phyloP scores from a whole-genome alignment of 352 stramenopile genomes.

The Pythium sukuiense region DNA sequence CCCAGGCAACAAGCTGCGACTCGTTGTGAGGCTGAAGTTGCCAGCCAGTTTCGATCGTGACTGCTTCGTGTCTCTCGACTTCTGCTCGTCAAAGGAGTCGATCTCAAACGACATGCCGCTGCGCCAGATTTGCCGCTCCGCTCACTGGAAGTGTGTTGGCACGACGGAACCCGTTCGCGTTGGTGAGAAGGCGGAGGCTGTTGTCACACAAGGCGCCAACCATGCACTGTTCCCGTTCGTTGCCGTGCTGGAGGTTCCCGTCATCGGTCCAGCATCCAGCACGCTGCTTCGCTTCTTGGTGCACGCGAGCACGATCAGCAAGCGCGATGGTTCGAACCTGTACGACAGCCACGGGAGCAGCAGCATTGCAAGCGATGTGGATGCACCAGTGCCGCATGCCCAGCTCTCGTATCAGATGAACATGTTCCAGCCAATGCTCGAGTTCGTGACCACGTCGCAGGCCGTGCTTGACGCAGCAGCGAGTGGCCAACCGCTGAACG shows the following conservation, averaged over 20 bases:
- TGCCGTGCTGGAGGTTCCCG: slow-evolving; percentile 80
- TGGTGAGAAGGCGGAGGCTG: slow-evolving; percentile 59
- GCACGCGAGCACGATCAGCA: slow-evolving; percentile 75
- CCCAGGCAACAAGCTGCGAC: slow-evolving; percentile 71
- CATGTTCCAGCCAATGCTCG: slow-evolving; percentile 82
- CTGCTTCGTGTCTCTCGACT: slow-evolving; percentile 85
- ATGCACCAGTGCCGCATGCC: slow-evolving; percentile 7
- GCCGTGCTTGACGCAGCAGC: slow-evolving; percentile 80
- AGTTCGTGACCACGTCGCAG: slow-evolving; percentile 87
- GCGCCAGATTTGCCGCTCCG: slow-evolving; percentile 50
- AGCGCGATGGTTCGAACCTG: slow-evolving; percentile 46
- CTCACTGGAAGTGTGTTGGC: slow-evolving; percentile 82
- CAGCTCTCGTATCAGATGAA: slow-evolving; percentile 84
- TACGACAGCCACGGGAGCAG: slow-evolving; percentile 37
- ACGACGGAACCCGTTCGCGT: slow-evolving; percentile 78
- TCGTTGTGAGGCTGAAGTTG: slow-evolving; percentile 84
- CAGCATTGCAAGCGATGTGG: slow-evolving; percentile 27
- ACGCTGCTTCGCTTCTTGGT: slow-evolving; percentile 87
- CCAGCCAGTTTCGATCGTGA: slow-evolving; percentile 72
- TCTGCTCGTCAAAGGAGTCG: slow-evolving; percentile 73
- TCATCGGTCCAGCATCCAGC: slow-evolving; percentile 76
- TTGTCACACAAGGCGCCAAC: slow-evolving; percentile 51
- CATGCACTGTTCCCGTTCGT: slow-evolving; percentile 83
- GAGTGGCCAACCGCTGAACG: slow-evolving; percentile 72
- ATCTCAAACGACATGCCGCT: slow-evolving; percentile 52